Base-by-base conservation (phyloP, 2,329 filamentous ascomycete species). In the Aspergillus neoniger region DNA sequence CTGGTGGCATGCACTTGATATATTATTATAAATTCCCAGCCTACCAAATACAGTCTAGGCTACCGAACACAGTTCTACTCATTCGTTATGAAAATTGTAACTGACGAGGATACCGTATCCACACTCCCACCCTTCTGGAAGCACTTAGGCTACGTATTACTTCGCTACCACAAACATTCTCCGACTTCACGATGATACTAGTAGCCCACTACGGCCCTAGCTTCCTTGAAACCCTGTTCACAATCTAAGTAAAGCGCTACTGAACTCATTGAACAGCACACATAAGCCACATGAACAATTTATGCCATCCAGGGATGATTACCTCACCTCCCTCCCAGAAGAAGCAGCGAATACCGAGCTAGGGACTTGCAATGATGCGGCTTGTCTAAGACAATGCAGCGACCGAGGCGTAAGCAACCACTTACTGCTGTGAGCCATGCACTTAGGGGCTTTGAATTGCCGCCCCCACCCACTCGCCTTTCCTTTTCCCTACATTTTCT, bases 351-450 rank as follows among this genome's bases (percentile, higher is more conserved):
- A 19, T 25, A 14, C 12, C 19, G 12, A 23, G 41, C 43, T 10
- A 55, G 17, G 38, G 21, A 10, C 28, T 55, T 23, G 21, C 25
- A 49, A 51, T 43, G 12, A 59, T 19, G 25, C n/a, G 28, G 44
- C 43, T 56, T 56, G 58, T 53, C 58, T 56, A 55, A 55, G 58
- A 56, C 58, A 51, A 30, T 23, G 49, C 41, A 36, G 47, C 38
- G 36, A 41, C 44, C 28, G 21, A 9, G 30, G 32, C 21, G 15
- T 48, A 38, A 19, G 14, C 30, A 14, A 28, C 48, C 44, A 47
- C 36, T 53, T 53, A 39, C 9, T 21, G n/a, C 41, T 19, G 17
- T 7, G 41, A 12, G 12, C 12, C 32, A 36, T 36, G 12, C 10
- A 14, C 32, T 36, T 36, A 12, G 32, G 5, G 32, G 5, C 15